phyloP scores from a whole-genome alignment of 768 basidiomycete genomes.

The Kwoniella sp. region DNA sequence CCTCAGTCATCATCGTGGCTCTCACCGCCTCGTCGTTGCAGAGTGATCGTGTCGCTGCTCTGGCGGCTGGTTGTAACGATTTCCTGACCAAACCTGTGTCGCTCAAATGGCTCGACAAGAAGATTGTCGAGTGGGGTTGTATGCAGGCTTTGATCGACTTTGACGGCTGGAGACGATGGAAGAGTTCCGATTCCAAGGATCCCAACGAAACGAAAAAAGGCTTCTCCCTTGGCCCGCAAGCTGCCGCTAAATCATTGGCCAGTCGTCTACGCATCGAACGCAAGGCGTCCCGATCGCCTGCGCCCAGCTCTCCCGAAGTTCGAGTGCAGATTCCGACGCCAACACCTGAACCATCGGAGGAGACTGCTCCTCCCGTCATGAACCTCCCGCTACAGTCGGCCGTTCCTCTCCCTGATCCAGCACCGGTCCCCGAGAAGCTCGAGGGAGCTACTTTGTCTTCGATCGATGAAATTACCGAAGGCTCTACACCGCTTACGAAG shows the following conservation, averaged over 20 bases:
- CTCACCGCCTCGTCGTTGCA: conserved; percentile 94
- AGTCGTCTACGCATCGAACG: conserved; percentile 44
- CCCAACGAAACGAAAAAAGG: conserved; percentile 42
- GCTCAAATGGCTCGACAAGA: conserved; percentile 90
- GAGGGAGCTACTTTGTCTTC: conserved; percentile 12
- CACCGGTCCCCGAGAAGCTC: conserved; percentile 2
- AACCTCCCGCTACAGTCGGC: conserved; percentile 2
- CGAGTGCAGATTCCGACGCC: conserved; percentile 14
- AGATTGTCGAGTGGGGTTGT: conserved; percentile 99
- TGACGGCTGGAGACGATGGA: conserved; percentile 57
- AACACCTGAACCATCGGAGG: conserved; percentile 10
- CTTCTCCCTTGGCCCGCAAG: conserved; percentile 46
- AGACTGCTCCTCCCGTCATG: not conserved
- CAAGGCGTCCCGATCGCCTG: conserved; percentile 19
- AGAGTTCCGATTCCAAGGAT: conserved; percentile 42
- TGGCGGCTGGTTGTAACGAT: conserved; percentile 98
- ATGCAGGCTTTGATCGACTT: conserved; percentile 63
- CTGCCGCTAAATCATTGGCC: conserved; percentile 50
- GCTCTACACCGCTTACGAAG: conserved; percentile 6
- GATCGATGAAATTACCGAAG: conserved; percentile 10
- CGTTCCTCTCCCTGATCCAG: conserved; percentile 7
- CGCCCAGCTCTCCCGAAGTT: conserved; percentile 16
- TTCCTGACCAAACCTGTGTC: conserved; percentile 98
- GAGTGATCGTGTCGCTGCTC: conserved; percentile 91
- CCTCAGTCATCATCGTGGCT: conserved; percentile 98